Percentiles rank a stretch among this genome's conserved stretches.
These are phyloP conservation scores for Macrophomina tecta DNA, from an alignment of 2,329 filamentous ascomycete genomes.

Conservation along the genomic window DNA sequence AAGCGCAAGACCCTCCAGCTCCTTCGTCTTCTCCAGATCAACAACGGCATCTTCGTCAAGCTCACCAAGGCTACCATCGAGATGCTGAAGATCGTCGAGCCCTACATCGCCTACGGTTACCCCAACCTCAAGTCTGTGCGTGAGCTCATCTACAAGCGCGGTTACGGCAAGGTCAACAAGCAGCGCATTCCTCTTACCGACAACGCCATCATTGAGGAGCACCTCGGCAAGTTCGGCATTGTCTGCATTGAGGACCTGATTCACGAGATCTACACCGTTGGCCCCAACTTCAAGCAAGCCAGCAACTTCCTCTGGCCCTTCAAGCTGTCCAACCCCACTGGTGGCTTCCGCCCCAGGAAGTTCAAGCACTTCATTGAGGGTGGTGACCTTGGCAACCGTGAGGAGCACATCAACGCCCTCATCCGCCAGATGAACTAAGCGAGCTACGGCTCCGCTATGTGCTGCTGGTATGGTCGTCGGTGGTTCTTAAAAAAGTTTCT, in stretches of 20 bases:
- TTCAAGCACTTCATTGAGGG: slow-evolving; percentile 99
- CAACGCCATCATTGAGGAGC: slow-evolving; percentile 96
- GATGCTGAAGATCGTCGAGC: slow-evolving; percentile 99
- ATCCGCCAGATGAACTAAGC: slow-evolving; percentile 97
- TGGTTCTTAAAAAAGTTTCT: slow-evolving; percentile 26
- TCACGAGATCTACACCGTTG: slow-evolving; percentile 98
- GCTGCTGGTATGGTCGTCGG: slow-evolving; percentile 21
- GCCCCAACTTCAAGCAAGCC: slow-evolving; percentile 98
- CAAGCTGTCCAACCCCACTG: slow-evolving; percentile 98
- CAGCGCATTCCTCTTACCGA: slow-evolving; percentile 95
- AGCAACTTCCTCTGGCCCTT: slow-evolving; percentile 99
- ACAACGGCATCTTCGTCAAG: slow-evolving; percentile 98
- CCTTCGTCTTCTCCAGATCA: slow-evolving; percentile 99
- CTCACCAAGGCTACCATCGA: slow-evolving; percentile 96
- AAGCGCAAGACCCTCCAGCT: slow-evolving; percentile 99
- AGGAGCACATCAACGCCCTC: slow-evolving; percentile 96
- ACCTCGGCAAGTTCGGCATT: slow-evolving; percentile 97
- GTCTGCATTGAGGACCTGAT: slow-evolving; percentile 99
- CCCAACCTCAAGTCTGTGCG: slow-evolving; percentile 99
- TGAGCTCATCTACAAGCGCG: slow-evolving; percentile 97
- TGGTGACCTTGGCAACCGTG: slow-evolving; percentile 97
- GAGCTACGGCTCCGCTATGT: slow-evolving; percentile 24
- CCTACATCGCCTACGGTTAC: slow-evolving; percentile 99
- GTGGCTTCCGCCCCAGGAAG: slow-evolving; percentile 95
- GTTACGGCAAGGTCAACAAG: slow-evolving; percentile 99